These are phyloP conservation scores for Gautieria morchelliformis DNA, from an alignment of 768 basidiomycete genomes.

Conservation along the genomic window DNA sequence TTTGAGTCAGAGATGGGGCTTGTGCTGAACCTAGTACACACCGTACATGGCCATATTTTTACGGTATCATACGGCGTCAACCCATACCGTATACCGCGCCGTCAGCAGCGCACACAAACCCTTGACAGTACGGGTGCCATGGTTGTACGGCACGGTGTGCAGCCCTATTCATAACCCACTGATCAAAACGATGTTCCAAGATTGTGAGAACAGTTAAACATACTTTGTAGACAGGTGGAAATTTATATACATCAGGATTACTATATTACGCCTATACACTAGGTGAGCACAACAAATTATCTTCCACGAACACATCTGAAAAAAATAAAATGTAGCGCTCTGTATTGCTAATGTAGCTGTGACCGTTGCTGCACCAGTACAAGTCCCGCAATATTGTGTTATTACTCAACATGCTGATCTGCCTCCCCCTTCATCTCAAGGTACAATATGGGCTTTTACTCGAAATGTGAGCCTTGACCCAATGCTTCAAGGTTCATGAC, in stretches of 20 bases:
- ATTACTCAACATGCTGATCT: too few species aligned
- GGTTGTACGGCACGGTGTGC: too few species aligned
- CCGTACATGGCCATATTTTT: too few species aligned
- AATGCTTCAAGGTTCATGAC: background rate
- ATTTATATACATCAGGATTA: background rate
- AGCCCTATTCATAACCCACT: background rate
- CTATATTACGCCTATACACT: constrained; percentile 7
- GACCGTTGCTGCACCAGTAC: background rate
- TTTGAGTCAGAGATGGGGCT: too few species aligned
- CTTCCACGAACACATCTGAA: background rate
- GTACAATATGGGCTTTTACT: constrained; percentile 5
- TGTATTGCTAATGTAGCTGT: background rate
- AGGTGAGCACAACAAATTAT: background rate
- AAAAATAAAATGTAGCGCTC: background rate
- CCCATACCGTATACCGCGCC: too few species aligned
- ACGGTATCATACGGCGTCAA: too few species aligned
- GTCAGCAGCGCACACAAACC: too few species aligned
- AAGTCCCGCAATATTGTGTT: background rate
- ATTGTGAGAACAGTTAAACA: background rate
- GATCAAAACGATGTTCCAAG: constrained; percentile 1
- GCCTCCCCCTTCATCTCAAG: background rate
- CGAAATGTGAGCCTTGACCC: background rate
- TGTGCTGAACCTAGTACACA: too few species aligned
- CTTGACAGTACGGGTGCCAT: too few species aligned
- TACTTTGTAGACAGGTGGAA: background rate